A percentile compares a stretch with the other conserved stretches of the same genome.
Conservation (phyloP, 2,329 filamentous ascomycete genomes). For the Botrytis porri region DNA sequence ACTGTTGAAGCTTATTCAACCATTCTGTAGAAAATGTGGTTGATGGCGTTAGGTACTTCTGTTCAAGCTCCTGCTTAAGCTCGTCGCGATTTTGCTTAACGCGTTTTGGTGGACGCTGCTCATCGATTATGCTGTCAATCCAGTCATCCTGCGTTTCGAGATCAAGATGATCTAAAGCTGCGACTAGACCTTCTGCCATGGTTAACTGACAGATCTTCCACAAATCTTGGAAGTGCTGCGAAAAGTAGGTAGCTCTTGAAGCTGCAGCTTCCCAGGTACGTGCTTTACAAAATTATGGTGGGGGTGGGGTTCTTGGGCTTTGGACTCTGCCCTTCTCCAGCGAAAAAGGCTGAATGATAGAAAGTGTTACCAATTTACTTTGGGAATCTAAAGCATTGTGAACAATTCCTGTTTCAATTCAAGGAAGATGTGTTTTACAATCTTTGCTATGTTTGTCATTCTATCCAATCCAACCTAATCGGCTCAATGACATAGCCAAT, state of each 20-base stretch:
- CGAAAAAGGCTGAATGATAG: not conserved
- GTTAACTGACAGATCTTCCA: not conserved
- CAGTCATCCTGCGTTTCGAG: slow-evolving; percentile 40
- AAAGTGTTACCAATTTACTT: not conserved
- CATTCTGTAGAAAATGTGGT: slow-evolving; percentile 77
- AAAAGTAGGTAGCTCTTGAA: not conserved
- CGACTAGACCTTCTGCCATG: slow-evolving; percentile 42
- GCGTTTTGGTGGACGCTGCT: slow-evolving; percentile 50
- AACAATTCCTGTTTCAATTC: not conserved
- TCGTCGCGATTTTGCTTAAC: slow-evolving; percentile 53
- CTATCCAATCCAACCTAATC: not conserved
- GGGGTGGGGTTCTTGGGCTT: not conserved
- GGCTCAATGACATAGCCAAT: not conserved
- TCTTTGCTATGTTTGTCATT: not conserved
- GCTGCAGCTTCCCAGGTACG: not conserved
- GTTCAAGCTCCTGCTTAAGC: slow-evolving; percentile 69
- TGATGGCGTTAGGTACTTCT: slow-evolving; percentile 75
- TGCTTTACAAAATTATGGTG: slow-evolving; percentile 12
- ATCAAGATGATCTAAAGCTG: slow-evolving; percentile 51
- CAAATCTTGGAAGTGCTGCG: not conserved
- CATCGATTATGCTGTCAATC: slow-evolving; percentile 60
- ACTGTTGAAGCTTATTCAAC: slow-evolving; percentile 86
- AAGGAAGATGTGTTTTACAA: not conserved
- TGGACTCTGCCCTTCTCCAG: not conserved
- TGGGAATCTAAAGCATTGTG: not conserved